A percentile compares a stretch with the other conserved stretches of the same genome.
Conservation (phyloP, 2,329 filamentous ascomycete genomes). For the Zarea fungicola region DNA sequence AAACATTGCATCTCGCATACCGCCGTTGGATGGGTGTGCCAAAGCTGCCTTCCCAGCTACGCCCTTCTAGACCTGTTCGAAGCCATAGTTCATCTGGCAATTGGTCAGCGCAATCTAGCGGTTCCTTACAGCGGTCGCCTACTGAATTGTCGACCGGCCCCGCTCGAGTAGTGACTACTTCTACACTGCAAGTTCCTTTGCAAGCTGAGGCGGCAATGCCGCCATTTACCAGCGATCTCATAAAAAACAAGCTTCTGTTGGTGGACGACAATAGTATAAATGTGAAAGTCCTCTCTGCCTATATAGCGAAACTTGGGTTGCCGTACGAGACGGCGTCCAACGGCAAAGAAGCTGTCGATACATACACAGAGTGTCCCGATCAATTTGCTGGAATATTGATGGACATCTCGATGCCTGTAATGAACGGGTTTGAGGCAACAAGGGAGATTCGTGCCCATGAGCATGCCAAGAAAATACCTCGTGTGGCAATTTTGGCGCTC, state of each 20-base stretch:
- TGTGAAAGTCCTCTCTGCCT: constrained; percentile 24
- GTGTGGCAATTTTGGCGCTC: constrained; percentile 43
- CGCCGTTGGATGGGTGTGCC: too few species aligned
- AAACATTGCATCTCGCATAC: too few species aligned
- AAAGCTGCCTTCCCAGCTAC: too few species aligned
- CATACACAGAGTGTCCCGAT: constrained; percentile 15
- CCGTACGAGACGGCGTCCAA: constrained; percentile 21
- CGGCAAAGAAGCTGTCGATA: constrained; percentile 24
- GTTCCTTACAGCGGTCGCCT: too few species aligned
- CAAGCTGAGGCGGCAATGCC: neutral
- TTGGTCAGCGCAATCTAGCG: too few species aligned
- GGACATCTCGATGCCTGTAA: constrained; percentile 51
- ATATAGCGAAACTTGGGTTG: constrained; percentile 24
- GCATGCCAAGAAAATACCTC: constrained; percentile 29
- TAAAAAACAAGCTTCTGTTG: constrained; percentile 22
- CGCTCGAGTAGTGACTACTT: too few species aligned
- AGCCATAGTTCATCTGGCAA: too few species aligned
- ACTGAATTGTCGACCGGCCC: too few species aligned
- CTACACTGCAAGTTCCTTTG: too few species aligned
- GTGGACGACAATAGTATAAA: constrained; percentile 36
- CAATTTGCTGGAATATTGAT: constrained; percentile 26
- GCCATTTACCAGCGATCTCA: neutral
- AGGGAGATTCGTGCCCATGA: constrained; percentile 42
- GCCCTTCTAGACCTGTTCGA: too few species aligned
- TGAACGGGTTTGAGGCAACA: constrained; percentile 44